These are phyloP conservation scores for Melaleuca alternifolia DNA, from an alignment of 345 rosid species.

Conservation along the genomic window DNA sequence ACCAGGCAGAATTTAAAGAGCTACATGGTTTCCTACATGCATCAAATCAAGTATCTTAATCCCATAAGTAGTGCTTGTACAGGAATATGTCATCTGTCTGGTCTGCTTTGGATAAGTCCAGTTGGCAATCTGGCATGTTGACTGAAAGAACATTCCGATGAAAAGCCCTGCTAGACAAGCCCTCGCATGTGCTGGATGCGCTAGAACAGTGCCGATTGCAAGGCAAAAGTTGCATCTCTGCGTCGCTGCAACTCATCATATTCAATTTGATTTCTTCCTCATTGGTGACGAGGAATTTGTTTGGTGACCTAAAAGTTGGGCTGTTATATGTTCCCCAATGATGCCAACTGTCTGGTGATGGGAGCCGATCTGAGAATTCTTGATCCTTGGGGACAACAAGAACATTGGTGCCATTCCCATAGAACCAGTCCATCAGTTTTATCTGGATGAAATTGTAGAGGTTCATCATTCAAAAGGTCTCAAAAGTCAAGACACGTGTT, in stretches of 20 bases:
- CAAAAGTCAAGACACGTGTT: background rate
- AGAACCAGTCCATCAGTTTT: conserved; percentile 37
- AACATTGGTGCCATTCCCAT: conserved; percentile 19
- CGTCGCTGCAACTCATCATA: conserved; percentile 1
- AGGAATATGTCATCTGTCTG: conserved; percentile 66
- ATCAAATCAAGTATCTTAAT: conserved; percentile 26
- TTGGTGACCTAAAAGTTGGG: conserved; percentile 5
- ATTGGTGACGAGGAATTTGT: conserved; percentile 3
- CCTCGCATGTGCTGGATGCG: conserved; percentile 1
- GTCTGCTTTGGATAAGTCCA: conserved; percentile 35
- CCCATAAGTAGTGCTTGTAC: conserved; percentile 42
- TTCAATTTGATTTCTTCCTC: conserved; percentile 4
- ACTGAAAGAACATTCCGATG: conserved; percentile 3
- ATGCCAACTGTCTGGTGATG: conserved; percentile 39
- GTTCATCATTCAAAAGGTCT: background rate
- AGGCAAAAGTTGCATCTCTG: conserved; percentile 10
- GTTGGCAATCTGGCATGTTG: conserved; percentile 17
- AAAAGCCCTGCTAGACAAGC: conserved; percentile 7
- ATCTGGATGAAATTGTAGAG: conserved; percentile 7
- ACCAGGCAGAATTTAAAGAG: background rate
- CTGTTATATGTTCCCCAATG: conserved; percentile 24
- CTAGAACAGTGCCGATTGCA: background rate
- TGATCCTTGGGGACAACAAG: conserved; percentile 33
- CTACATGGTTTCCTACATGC: background rate
- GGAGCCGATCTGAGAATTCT: conserved; percentile 29